Base-by-base conservation (phyloP, 805 yeast genomes). In the Candida suzukii region DNA sequence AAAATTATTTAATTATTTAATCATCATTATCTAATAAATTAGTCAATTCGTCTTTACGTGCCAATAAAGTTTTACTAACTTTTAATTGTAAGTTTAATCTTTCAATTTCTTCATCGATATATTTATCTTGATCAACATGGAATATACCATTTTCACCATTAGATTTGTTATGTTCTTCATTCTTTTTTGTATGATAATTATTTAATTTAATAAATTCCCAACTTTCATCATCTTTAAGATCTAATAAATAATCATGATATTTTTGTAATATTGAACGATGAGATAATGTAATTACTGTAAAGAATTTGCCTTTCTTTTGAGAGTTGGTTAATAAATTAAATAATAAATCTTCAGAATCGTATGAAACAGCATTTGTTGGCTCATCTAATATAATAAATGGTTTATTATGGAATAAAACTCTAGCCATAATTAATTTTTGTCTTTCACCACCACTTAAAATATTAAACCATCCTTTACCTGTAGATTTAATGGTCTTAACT, bases 381-480 rank as follows among this genome's bases (percentile, higher is more conserved):
- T 88, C 97, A 62, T 88, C 97, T 46, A 88, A 71, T 2, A 88
- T 77, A 3, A 88, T 88, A 60, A 86, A 86, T 57, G 75, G 73
- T 37, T 95, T 95, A 41, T 75, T 74, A 57, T 83, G 86, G 65
- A 82, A 87, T 50, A 88, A 64, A 2, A 88, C 75, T 51, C 96
- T 72, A 0, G 97, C 96, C 66, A 88, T 84, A 60, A 87, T 78
- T 59, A 88, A 74, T 56, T 95, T 77, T 67, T 88, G 97, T 63
- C 87, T 82, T 60, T 88, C 97, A 43, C 97, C 97, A n/a, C 97
- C 97, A 61, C 93, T 83, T 48, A 88, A 72, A n/a, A 88, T 83
- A 57, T 84, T 95, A 54, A 81, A 81, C 96, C 96, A 88, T 41
- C 56, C 47, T 21, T 39, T 39, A 38, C 35, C 42, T 11, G 38